Conservation (phyloP, 305 asterid genomes). For the Fraxinus albicans region DNA sequence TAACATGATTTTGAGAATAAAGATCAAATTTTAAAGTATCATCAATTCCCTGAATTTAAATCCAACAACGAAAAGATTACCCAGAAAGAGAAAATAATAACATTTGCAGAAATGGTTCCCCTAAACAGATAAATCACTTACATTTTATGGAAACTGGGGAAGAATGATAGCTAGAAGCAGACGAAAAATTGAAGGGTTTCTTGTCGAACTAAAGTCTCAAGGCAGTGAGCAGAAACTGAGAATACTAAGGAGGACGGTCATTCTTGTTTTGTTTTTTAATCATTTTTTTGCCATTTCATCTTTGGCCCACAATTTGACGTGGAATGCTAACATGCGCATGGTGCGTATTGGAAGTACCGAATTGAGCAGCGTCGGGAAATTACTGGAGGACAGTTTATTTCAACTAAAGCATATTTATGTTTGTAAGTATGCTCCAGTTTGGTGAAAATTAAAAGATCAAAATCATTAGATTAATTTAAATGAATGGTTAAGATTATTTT, state of each 20-base stretch:
- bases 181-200: constrained; percentile 1
- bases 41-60: background rate
- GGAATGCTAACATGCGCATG: background rate
- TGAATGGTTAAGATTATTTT: background rate
- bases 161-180: background rate
- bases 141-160: background rate
- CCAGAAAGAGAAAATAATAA: background rate
- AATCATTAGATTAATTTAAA: background rate
- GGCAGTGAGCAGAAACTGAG: background rate
- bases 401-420: background rate
- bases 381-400: background rate
- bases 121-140: background rate
- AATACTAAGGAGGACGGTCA: background rate
- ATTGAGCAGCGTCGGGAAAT: background rate
- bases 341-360: background rate
- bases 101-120: background rate
- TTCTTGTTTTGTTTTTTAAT: background rate
- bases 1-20: background rate
- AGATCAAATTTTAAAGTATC: background rate
- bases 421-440: no score
- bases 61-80: background rate
- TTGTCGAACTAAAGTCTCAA: background rate
- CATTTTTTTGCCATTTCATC: background rate
- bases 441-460: background rate
- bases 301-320: background rate